A percentile compares a stretch with the other conserved stretches of the same genome.
Conservation (phyloP, 106 monocot genomes). For the Dioscorea alata region DNA sequence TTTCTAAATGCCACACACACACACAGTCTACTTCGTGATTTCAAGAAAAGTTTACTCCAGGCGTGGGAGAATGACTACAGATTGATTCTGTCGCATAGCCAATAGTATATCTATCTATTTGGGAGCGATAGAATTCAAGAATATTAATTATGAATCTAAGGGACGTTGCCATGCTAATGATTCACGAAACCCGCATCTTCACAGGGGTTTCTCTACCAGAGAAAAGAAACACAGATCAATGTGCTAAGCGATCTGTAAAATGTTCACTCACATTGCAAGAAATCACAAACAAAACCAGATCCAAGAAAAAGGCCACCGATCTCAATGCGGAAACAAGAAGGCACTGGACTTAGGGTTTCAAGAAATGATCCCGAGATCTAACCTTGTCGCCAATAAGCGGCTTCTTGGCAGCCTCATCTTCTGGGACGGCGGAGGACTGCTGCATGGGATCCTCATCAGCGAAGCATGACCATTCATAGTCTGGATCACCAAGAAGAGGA, state of each 20-base stretch:
- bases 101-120: no score
- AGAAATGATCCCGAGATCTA: neutral
- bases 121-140: no score
- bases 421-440: conserved; percentile 27
- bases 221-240: neutral
- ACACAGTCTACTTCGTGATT: no score
- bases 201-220: neutral
- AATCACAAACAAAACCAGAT: neutral
- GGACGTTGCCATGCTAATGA: no score
- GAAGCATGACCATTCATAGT: conserved; percentile 19
- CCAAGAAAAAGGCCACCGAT: neutral
- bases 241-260: neutral
- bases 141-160: no score
- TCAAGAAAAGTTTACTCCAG: no score
- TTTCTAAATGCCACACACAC: no score
- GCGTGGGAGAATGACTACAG: no score
- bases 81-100: no score
- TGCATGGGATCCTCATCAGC: conserved; percentile 41
- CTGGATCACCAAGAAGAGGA: neutral
- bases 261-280: neutral
- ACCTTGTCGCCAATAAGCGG: conserved; percentile 61
- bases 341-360: neutral
- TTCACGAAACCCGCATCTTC: no score
- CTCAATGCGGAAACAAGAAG: neutral
- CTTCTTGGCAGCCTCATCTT: conserved; percentile 39